Conservation (phyloP, 2,329 filamentous ascomycete genomes). For the Aspergillus niger region DNA sequence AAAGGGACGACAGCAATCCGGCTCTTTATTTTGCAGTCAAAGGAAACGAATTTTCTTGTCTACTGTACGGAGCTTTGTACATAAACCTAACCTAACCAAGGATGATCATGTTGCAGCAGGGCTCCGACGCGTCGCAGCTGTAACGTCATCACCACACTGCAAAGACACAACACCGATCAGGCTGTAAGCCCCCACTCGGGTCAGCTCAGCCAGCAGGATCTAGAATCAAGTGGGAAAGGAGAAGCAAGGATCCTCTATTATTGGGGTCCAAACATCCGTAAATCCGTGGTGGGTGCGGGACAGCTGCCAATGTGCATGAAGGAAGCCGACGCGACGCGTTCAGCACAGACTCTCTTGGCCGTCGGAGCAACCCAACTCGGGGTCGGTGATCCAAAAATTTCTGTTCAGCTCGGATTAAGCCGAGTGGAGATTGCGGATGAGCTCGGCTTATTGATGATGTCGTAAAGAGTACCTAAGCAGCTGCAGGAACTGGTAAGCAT, state of each 20-base stretch:
- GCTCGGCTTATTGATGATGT: conserved; percentile 4
- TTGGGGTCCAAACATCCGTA: conserved; percentile 15
- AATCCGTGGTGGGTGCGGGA: conserved; percentile 10
- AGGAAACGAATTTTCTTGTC: too few relatives aligned
- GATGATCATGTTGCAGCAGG: not conserved
- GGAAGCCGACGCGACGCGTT: conserved; percentile 1
- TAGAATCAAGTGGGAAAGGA: not conserved
- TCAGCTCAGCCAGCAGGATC: not conserved
- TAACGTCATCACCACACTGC: not conserved
- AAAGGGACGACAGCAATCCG: too few relatives aligned
- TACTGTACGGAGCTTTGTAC: not conserved
- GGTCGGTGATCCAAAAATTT: not conserved
- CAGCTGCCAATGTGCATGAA: not conserved
- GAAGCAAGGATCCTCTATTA: not conserved
- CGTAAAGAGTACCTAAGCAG: conserved; percentile 1
- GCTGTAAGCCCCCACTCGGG: not conserved
- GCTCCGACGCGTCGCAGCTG: not conserved
- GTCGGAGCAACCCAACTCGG: not conserved
- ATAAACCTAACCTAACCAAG: not conserved
- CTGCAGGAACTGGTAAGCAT: not conserved
- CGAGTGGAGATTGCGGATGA: conserved; percentile 5
- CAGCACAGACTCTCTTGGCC: conserved; percentile 2
- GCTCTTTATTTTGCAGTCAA: too few relatives aligned
- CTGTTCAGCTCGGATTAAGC: conserved; percentile 3
- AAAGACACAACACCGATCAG: not conserved